Conservation (phyloP, 106 monocot species). For the Acanthochlamys bracteata region DNA sequence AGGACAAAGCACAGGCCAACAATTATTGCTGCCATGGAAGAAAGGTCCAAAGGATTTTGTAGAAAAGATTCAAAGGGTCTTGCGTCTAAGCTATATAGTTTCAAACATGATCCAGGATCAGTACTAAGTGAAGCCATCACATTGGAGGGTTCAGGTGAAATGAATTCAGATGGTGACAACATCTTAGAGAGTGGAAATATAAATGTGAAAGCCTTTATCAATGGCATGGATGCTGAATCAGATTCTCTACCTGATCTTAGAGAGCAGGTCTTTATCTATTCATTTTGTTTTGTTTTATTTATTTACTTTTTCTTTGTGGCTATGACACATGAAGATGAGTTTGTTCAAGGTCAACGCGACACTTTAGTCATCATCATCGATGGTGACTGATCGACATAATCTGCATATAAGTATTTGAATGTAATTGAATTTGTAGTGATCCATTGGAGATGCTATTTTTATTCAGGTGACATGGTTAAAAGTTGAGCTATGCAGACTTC, state of each 20-base stretch:
- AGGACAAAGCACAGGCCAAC: conserved; percentile 68
- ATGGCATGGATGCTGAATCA: conserved; percentile 25
- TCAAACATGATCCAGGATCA: conserved; percentile 68
- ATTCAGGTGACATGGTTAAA: conserved; percentile 74
- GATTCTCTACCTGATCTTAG: conserved; percentile 71
- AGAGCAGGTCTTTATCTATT: too few species aligned
- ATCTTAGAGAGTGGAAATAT: conserved; percentile 18
- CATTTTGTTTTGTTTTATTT: too few species aligned
- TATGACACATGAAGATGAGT: too few species aligned
- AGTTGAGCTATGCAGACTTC: conserved; percentile 67
- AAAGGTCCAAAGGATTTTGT: conserved; percentile 56
- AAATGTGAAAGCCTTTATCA: conserved; percentile 31
- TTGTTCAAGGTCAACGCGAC: too few species aligned
- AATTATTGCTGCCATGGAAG: conserved; percentile 62
- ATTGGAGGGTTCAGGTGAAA: conserved; percentile 22
- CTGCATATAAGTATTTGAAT: too few species aligned
- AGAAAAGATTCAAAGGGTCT: conserved; percentile 70
- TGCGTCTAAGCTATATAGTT: conserved; percentile 85
- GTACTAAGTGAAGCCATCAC: conserved; percentile 30
- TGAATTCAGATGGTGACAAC: conserved; percentile 27
- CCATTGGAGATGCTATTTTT: background rate
- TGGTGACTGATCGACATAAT: too few species aligned
- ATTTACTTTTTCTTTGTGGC: too few species aligned
- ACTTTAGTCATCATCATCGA: too few species aligned
- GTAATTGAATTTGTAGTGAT: too few species aligned